phyloP scores from a whole-genome alignment of 2,329 filamentous ascomycete species.

The Rachicladosporium sp. region DNA sequence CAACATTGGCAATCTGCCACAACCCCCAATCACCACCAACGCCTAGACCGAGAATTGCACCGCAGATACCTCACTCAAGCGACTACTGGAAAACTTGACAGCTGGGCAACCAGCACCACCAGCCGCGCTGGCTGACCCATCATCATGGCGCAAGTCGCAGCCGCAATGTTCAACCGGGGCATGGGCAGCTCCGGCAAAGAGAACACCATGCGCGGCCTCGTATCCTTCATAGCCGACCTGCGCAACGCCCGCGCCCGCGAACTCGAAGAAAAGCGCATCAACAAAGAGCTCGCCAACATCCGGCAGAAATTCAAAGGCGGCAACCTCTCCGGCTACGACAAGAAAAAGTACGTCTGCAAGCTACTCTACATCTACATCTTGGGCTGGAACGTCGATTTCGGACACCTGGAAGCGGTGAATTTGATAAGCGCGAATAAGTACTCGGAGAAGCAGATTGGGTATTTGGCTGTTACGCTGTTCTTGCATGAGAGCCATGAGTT shows the following conservation, averaged over 20 bases:
- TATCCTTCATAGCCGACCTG: constrained; percentile 96
- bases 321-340: constrained; percentile 88
- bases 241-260: constrained; percentile 90
- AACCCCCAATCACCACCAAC: too few species aligned
- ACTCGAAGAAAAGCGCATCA: constrained; percentile 96
- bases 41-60: too few species aligned
- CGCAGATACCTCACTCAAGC: too few species aligned
- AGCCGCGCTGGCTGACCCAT: too few species aligned
- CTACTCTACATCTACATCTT: constrained; percentile 98
- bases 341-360: constrained; percentile 99
- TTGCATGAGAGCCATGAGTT: constrained; percentile 95
- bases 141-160: constrained; percentile 14
- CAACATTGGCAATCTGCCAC: too few species aligned
- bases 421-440: constrained; percentile 94
- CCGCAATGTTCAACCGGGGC: constrained; percentile 24
- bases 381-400: constrained; percentile 98
- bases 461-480: constrained; percentile 93
- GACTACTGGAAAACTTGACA: too few species aligned
- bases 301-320: constrained; percentile 89
- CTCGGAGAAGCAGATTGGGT: constrained; percentile 98
- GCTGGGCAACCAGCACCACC: too few species aligned
- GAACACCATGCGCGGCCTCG: constrained; percentile 50
- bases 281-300: constrained; percentile 98
- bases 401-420: constrained; percentile 95
- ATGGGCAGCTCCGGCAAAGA: constrained; percentile 19